Percentiles rank a stretch among this genome's conserved stretches.
These are phyloP conservation scores for Clarireedia monteithiana DNA, from an alignment of 2,329 filamentous ascomycete species.

Conservation along the genomic window DNA sequence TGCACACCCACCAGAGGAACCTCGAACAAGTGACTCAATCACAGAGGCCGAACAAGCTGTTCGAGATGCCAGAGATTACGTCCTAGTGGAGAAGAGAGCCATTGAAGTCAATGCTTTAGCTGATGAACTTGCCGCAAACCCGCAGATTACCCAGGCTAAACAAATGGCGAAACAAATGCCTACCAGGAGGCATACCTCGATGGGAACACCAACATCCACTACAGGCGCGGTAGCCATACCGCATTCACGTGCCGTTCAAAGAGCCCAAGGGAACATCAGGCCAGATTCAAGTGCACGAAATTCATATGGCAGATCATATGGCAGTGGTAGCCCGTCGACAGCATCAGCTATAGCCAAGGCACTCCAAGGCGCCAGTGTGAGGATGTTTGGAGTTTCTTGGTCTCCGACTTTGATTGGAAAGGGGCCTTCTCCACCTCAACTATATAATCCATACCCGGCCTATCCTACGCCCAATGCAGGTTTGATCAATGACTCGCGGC, in stretches of 20 bases:
- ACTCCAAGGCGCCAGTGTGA: constrained; percentile 80
- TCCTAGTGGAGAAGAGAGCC: constrained; percentile 87
- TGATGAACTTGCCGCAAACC: constrained; percentile 84
- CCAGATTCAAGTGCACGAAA: constrained; percentile 57
- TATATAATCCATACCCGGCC: constrained; percentile 75
- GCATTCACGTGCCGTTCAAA: constrained; percentile 65
- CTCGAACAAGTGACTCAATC: constrained; percentile 36
- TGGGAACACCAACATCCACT: constrained; percentile 60
- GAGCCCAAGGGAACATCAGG: constrained; percentile 57
- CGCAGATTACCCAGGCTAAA: constrained; percentile 36
- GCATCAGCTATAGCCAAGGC: constrained; percentile 92
- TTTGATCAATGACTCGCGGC: constrained; percentile 60
- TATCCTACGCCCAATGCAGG: constrained; percentile 65
- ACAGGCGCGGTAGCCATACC: constrained; percentile 63
- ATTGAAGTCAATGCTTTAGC: constrained; percentile 97
- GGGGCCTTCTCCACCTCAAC: constrained; percentile 63
- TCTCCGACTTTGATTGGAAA: constrained; percentile 53
- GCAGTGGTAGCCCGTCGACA: constrained; percentile 53
- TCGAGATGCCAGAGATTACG: constrained; percentile 89
- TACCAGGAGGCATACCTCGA: constrained; percentile 68
- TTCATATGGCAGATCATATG: constrained; percentile 61
- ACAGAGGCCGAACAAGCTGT: constrained; percentile 59
- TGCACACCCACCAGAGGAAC: constrained; percentile 5
- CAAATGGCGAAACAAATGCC: constrained; percentile 42
- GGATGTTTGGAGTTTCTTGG: constrained; percentile 64